These are phyloP conservation scores for Naganishia sp. DNA, from an alignment of 1,284 basidiomycete species.

Conservation along the genomic window DNA sequence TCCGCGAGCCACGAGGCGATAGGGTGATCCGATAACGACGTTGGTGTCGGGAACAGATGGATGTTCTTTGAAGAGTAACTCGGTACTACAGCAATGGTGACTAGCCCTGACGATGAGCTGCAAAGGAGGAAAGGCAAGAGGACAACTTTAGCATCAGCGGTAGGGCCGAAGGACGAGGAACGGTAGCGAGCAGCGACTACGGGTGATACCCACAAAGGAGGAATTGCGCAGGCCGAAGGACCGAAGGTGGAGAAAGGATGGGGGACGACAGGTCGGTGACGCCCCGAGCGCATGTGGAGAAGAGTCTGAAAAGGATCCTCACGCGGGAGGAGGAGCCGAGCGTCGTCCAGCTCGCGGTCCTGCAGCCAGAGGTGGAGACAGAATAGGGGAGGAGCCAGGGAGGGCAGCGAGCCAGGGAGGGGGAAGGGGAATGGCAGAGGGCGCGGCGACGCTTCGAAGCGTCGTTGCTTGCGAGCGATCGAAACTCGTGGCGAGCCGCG, in stretches of 20 bases:
- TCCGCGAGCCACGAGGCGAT: conserved; percentile 22
- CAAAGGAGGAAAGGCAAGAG: conserved; percentile 18
- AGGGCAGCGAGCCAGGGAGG: neutral
- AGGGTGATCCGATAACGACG: conserved; percentile 15
- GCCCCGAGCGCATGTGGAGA: conserved; percentile 29
- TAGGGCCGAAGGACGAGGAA: conserved; percentile 2
- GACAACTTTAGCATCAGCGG: conserved; percentile 19
- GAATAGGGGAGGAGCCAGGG: conserved; percentile 1
- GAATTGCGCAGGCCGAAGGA: conserved; percentile 32
- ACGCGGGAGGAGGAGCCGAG: conserved; percentile 7
- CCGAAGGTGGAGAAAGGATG: conserved; percentile 15
- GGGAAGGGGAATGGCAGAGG: neutral
- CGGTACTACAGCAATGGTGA: conserved; percentile 11
- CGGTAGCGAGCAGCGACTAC: conserved; percentile 10
- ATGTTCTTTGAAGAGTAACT: conserved; percentile 1
- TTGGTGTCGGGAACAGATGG: conserved; percentile 26
- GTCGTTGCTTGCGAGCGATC: neutral
- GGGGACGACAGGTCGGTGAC: conserved; percentile 1
- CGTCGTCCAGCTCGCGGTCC: neutral
- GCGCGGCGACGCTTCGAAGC: neutral
- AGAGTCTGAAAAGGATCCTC: conserved; percentile 6
- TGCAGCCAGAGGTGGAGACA: neutral
- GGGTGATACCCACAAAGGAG: conserved; percentile 20
- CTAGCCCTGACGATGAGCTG: conserved; percentile 9
- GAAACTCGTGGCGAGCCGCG: too few species aligned